A percentile compares a stretch with the other conserved stretches of the same genome.
phyloP scores from a whole-genome alignment of 139 green algal species.

The Axilococcus clingmanii region DNA sequence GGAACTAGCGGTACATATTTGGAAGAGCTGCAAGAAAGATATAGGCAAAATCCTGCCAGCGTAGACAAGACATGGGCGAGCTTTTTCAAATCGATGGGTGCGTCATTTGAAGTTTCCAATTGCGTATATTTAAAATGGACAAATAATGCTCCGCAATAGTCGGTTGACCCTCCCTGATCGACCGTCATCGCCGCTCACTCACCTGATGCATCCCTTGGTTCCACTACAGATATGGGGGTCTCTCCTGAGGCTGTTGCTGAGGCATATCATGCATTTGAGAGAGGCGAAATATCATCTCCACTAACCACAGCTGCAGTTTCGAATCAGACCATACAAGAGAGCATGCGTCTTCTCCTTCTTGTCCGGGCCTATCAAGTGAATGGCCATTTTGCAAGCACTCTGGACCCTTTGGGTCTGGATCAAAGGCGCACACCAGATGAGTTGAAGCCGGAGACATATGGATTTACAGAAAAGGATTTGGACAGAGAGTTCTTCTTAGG shows the following conservation, averaged over 20 bases:
- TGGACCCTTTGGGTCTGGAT: conserved; percentile 86
- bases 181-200: no score
- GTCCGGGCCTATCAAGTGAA: conserved; percentile 88
- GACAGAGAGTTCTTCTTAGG: conserved; percentile 98
- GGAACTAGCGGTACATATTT: conserved; percentile 76
- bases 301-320: conserved; percentile 64
- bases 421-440: conserved; percentile 35
- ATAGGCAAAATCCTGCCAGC: conserved; percentile 58
- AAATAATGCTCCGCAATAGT: no score
- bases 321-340: conserved; percentile 91
- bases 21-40: conserved; percentile 82
- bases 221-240: conserved; percentile 67
- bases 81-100: conserved; percentile 78
- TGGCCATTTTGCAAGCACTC: conserved; percentile 67
- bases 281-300: conserved; percentile 44
- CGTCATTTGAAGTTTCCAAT: no score
- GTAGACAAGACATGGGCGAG: conserved; percentile 79
- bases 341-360: conserved; percentile 83
- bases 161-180: no score
- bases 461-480: conserved; percentile 88
- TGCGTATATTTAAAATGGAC: no score
- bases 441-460: conserved; percentile 84
- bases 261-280: conserved; percentile 73
- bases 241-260: conserved; percentile 74
- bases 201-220: background rate